phyloP scores from a whole-genome alignment of 345 rosid species.

The Linum usitatissimum region DNA sequence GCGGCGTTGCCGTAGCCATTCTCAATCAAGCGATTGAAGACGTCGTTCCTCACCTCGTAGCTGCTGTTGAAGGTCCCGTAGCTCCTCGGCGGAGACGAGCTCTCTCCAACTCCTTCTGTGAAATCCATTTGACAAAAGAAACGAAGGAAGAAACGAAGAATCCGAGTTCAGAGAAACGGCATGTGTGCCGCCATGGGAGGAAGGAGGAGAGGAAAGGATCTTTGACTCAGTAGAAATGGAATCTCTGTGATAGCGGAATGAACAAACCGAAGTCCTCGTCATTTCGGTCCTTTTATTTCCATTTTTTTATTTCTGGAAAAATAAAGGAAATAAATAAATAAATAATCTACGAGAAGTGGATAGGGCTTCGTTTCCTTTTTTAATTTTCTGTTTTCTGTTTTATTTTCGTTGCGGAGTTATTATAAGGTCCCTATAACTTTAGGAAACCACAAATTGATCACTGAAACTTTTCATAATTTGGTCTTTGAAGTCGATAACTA shows the following conservation, averaged over 20 bases:
- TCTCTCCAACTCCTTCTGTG: conserved; percentile 66
- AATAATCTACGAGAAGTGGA: no score
- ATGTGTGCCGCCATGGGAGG: background rate
- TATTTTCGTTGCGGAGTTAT: no score
- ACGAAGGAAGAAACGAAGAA: background rate
- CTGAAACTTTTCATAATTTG: no score
- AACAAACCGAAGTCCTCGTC: background rate
- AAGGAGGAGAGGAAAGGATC: background rate
- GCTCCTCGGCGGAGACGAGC: conserved; percentile 69
- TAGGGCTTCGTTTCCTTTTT: no score
- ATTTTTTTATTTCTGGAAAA: no score
- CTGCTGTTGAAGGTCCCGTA: conserved; percentile 26
- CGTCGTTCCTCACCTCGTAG: conserved; percentile 43
- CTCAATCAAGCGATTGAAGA: conserved; percentile 45
- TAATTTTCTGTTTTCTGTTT: no score
- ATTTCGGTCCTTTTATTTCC: background rate
- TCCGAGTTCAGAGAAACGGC: background rate
- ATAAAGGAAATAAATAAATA: no score
- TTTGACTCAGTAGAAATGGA: no score
- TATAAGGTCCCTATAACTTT: no score
- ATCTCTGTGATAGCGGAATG: no score
- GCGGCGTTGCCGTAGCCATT: conserved; percentile 36
- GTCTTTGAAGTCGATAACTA: no score
- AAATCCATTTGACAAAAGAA: conserved; percentile 38
- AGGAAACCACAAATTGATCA: no score